Base-by-base conservation (phyloP, 441 rosid species). In the Melastoma candidum region DNA sequence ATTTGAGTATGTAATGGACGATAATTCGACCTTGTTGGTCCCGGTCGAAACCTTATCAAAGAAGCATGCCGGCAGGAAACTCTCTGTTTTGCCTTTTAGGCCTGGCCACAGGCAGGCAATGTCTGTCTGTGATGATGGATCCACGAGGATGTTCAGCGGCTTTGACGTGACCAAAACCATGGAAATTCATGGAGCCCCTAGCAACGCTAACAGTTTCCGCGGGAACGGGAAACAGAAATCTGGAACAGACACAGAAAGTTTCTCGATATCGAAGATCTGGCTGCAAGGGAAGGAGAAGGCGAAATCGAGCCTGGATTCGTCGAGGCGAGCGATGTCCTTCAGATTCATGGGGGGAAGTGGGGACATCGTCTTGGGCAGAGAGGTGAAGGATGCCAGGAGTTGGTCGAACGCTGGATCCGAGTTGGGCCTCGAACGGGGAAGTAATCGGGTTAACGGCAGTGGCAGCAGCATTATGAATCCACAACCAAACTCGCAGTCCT, bases 231-330 rank as follows among this genome's bases (percentile, higher is more conserved):
- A 68, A 49, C 61, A 56, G 7, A 59, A 70, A 24, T 53, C 66
- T 11, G 54, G 65, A 62, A 73, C 57, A 66, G 70, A 63, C 51
- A 83, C 67, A 61, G 98, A 92, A 56, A 83, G 98, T 65, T 80
- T 85, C 57, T 88, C 95, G 7, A 69, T 85, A 63, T 90, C 98
- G 1, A 87, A 87, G 79, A 83, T 79, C 48, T 90, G 97, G 95
- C 77, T 81, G 17, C 66, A 77, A 45, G 82, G 82, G 25, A 79
- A 74, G 70, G 77, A 68, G 45, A 78, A 74, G 68, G 70, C 65
- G 57, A 68, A 26, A 32, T 55, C 68, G 56, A 32, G 55, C 0
- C 77, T 63, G 65, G 79, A 71, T 2, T 63, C 77, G 47, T 69
- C 95, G 1, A 81, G 90, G 63, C 71, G 87, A 76, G 81, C 96